Base-by-base conservation (phyloP, 192 early-diverging fungal species). In the Umbelopsis isabellina region DNA sequence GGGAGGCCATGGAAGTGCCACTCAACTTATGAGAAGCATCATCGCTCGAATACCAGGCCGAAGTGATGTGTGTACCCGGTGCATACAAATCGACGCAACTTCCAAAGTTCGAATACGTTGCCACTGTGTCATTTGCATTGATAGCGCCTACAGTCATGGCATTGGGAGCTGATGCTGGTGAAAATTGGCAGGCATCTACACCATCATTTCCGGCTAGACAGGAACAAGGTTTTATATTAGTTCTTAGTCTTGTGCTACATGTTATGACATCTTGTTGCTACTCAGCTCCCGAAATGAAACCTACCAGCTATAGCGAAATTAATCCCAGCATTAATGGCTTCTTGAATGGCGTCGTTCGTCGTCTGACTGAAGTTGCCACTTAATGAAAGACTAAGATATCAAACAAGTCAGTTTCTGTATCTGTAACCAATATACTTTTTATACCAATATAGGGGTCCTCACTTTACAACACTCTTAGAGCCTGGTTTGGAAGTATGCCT, bases 1-100 rank as follows among this genome's bases (percentile, higher is more conserved):
- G 91, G 18, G 80, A 78, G 21, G 91, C 89, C 86, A 93, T 92
- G 1, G 89, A 91, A 1, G 91, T 93, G 23, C 92, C 92, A 18
- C 89, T 90, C 49, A 90, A 70, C 4, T 51, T 37, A 61, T 80
- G 89, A 4, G 80, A 80, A 55, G 90, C 90, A 44, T 81, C 81
- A 23, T 78, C 72, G 16, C 80, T 84, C 35, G 84, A 83, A 61
- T 82, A 68, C 89, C 87, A 91, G 10, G 84, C 82, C 0, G 80
- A 84, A 16, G 75, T 67, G 30, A 86, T 85, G 27, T 55, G 25
- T 5, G 80, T 77, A 11, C 84, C 83, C 0, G 84, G 83, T 11
- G 83, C 83, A 65, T 75, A 83, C 1, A 85, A 55, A 20, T 75
- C 78, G 2, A 84, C 80, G 46, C 86, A 87, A 1, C 73, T 65